Conservation (phyloP, 257 asterid species). For the Salvia rosmarinus region DNA sequence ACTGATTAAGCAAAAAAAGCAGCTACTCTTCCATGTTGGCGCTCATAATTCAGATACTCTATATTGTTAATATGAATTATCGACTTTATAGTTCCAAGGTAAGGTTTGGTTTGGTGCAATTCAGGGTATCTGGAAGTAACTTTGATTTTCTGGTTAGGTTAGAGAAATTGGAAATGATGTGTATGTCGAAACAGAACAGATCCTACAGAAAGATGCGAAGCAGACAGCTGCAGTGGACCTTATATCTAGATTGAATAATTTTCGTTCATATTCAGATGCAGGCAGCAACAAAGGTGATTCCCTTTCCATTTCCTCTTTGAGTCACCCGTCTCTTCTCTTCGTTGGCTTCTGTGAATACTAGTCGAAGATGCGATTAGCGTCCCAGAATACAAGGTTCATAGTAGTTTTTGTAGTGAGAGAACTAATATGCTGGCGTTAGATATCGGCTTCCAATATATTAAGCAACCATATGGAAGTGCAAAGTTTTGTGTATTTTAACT, state of each 20-base stretch:
- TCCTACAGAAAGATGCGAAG: conserved; percentile 64
- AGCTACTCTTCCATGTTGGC: neutral
- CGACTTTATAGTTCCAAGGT: neutral
- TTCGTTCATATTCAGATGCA: conserved; percentile 75
- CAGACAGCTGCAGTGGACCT: conserved; percentile 81
- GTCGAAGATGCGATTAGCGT: neutral
- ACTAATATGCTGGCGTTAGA: neutral
- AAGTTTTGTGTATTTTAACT: neutral
- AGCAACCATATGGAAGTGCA: neutral
- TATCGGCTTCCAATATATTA: neutral
- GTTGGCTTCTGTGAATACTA: neutral
- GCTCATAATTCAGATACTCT: neutral
- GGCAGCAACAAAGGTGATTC: conserved; percentile 70
- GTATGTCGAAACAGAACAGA: conserved; percentile 51
- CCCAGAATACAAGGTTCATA: neutral
- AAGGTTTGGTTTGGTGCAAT: conserved; percentile 6
- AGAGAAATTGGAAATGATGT: conserved; percentile 69
- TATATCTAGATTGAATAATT: conserved; percentile 74
- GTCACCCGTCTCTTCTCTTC: neutral
- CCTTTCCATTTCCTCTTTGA: neutral
- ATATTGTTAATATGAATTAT: neutral
- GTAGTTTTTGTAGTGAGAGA: neutral
- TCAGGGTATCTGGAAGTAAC: neutral
- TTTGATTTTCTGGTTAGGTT: conserved; percentile 49
- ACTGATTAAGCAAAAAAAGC: neutral